A percentile compares a stretch with the other conserved stretches of the same genome.
phyloP scores from a whole-genome alignment of 2,329 filamentous ascomycete species.

The Neurospora sp. region DNA sequence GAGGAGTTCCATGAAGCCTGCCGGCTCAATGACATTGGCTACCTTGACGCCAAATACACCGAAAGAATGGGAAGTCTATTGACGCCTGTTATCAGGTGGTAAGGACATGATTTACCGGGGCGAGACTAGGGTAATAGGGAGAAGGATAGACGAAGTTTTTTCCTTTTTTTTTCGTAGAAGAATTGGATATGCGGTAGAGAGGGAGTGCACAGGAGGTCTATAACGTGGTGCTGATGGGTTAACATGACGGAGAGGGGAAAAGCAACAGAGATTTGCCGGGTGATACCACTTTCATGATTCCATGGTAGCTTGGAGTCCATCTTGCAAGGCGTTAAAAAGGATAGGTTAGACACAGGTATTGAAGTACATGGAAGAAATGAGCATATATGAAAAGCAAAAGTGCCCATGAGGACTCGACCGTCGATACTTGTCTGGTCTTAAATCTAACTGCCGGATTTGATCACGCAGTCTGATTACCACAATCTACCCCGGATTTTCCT shows the following conservation, averaged over 20 bases:
- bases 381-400: background rate
- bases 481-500: background rate
- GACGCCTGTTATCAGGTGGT: background rate
- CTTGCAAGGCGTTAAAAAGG: background rate
- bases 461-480: background rate
- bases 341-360: background rate
- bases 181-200: background rate
- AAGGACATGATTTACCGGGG: background rate
- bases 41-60: slow-evolving; percentile 46
- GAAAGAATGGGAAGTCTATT: slow-evolving; percentile 39
- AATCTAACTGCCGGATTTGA: background rate
- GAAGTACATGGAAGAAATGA: background rate
- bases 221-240: background rate
- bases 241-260: background rate
- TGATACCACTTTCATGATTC: background rate
- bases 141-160: background rate
- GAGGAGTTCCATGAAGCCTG: slow-evolving; percentile 60
- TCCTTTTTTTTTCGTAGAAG: background rate
- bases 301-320: background rate
- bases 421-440: background rate
- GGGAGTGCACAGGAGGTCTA: background rate
- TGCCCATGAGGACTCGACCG: background rate
- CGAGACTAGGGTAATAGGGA: background rate
- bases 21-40: slow-evolving; percentile 54
- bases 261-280: background rate